Evolutionary conservation across 192 early-diverging fungal species (phyloP), one percentile per base, ranked within the genome.

Genomic region (Entomortierella beljakovae): DNA sequence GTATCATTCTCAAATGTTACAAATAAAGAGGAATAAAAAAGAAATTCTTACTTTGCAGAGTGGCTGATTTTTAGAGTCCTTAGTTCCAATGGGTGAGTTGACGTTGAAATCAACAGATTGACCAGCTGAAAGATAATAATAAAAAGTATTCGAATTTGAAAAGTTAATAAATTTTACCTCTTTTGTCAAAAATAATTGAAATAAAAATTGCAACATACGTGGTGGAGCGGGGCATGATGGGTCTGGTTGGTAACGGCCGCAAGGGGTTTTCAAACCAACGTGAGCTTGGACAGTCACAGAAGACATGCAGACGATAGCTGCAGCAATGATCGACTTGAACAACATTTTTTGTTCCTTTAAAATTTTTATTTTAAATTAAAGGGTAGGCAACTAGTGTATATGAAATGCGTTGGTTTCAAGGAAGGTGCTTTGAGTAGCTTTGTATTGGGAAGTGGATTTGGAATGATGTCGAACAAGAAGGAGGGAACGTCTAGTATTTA

Each of bases 161-260:
- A 40, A 40, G 6, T 40, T 9, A 40, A 13, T 50, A 50, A 50
- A n/a, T 18, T 16, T 23, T 6, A 50, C 8, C n/a, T 8, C 6
- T 50, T 5, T 22, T 10, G n/a, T n/a, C 4, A 6, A 50, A 8
- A 13, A 8, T 38, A 13, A 38, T 8, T 38, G 37, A 8, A 6
- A 38, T 38, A 38, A 38, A 38, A 50, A n/a, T n/a, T 50, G 16
- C 20, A 8, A 28, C 51, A 8, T 26, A 0, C 57, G 34, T 2
- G 87, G 79, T 10, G 80, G 69, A 22, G 76, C 59, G 0, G 82
- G 82, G 64, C 83, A 83, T 25, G 71, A 56, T 34, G 82, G 74
- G 26, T 64, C 26, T 51, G 76, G 63, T 10, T 61, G 57, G 65
- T 68, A 76, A 3, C 84, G 86, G 23, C 66, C 63, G 64, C 86